Evolutionary conservation across 129 eudicot species (phyloP), one percentile per base, ranked within the genome.

Genomic region (Helianthus tuberosus): DNA sequence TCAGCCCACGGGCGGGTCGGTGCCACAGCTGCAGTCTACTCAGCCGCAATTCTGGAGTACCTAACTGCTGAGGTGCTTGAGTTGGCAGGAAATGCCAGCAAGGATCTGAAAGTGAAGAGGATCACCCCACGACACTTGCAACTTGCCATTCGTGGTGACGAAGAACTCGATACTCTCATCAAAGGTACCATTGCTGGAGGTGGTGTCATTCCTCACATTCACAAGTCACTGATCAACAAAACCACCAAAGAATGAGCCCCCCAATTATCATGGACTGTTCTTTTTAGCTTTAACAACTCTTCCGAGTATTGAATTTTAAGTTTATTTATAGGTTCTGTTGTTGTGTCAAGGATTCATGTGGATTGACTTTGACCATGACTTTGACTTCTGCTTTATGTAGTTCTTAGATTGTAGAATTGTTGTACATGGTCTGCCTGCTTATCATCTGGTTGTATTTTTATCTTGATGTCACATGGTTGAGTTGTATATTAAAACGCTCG

Each of bases 141-240:
- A 80, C 81, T 88, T 1, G 94, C 94, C 16, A 88, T 88, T 55
- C 84, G 93, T 41, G 91, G 91, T 41, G 96, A 86, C 32, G 96
- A 86, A 67, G 90, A 86, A 51, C 96, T 86, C 25, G 91, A 89
- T 59, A 86, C 96, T 25, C 89, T 89, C 74, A 89, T 89, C 82
- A 89, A 89, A 71, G 89, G 89, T 10, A 84, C 93, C 72, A 87
- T 84, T 80, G 97, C 97, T n/a, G 97, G 95, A 43, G 97, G 97
- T 68, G 97, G 97, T 74, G 97, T 91, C 35, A 91, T 91, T 38
- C 97, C 97, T 76, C 97, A 91, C 77, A 91, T 91, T 54, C 97
- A 91, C 91, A 91, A 91, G 53, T 91, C 97, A 47, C 95, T 91
- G 75, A 91, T 91, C 76, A 88, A 91, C 88, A 91, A 91, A 78